Conservation (phyloP, 208 protist genomes). For the Willaertia magna region DNA sequence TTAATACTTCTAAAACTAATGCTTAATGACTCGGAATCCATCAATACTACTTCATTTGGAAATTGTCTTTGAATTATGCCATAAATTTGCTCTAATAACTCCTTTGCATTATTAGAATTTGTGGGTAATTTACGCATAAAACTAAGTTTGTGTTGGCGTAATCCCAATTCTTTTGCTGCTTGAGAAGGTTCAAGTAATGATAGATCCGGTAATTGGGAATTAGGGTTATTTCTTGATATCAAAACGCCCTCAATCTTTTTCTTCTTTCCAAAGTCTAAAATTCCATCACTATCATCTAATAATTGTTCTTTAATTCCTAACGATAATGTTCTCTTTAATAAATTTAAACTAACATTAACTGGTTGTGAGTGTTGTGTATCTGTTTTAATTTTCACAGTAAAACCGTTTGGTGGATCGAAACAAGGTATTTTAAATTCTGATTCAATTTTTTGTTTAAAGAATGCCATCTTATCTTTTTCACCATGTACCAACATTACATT, state of each 20-base stretch:
- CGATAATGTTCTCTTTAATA: background rate
- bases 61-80: background rate
- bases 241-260: background rate
- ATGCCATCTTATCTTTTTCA: constrained; percentile 50
- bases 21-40: background rate
- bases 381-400: background rate
- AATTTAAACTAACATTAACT: background rate
- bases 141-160: background rate
- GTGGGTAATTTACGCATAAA: background rate
- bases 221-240: background rate
- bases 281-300: too few relatives aligned
- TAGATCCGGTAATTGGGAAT: background rate
- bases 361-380: background rate
- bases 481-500: constrained; percentile 66
- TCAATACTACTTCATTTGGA: background rate
- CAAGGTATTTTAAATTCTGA: constrained; percentile 2
- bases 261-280: background rate
- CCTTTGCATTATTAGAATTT: background rate
- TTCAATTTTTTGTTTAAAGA: constrained; percentile 13
- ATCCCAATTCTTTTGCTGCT: background rate
- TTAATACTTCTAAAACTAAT: background rate
- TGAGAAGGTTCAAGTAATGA: background rate
- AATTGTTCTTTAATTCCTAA: background rate
- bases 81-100: background rate
- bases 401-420: constrained; percentile 6